A percentile compares a stretch with the other conserved stretches of the same genome.
Evolutionary conservation across 2,329 filamentous ascomycete genomes (phyloP).

Genomic region (Colletotrichum echinochloae): DNA sequence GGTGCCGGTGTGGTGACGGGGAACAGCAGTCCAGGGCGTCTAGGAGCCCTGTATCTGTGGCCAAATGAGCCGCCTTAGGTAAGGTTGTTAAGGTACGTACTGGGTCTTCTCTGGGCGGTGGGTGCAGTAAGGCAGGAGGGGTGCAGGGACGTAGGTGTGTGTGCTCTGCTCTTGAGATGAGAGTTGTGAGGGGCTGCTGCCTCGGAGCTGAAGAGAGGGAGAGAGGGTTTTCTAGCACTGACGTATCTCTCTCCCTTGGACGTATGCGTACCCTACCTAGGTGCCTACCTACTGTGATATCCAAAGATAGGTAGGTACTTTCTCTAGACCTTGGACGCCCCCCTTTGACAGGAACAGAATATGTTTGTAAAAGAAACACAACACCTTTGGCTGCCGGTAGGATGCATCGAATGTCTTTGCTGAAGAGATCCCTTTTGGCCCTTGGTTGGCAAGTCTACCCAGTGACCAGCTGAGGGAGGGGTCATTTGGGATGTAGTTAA

Average conservation of each 20-base stretch:
- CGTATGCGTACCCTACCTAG: too few species aligned
- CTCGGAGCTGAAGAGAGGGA: conserved; percentile 13
- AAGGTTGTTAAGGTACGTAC: conserved; percentile 27
- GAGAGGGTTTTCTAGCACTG: conserved; percentile 6
- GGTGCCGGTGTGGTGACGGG: conserved; percentile 23
- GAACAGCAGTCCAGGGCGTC: conserved; percentile 24
- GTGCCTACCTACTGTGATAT: background rate
- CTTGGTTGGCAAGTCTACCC: background rate
- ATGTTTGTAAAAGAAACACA: background rate
- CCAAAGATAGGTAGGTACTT: background rate
- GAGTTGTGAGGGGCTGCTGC: conserved; percentile 25
- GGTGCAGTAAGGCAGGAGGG: conserved; percentile 37
- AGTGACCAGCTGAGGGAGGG: conserved; percentile 18
- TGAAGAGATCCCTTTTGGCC: background rate
- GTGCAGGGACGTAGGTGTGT: conserved; percentile 19
- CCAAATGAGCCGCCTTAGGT: conserved; percentile 24
- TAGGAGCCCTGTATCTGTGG: conserved; percentile 32
- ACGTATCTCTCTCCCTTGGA: background rate
- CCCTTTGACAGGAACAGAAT: background rate
- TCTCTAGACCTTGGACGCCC: background rate
- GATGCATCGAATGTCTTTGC: background rate
- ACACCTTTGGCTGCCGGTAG: background rate
- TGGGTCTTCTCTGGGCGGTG: background rate
- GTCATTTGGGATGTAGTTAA: conserved; percentile 6
- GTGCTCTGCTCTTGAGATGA: conserved; percentile 10